Conservation (phyloP, 306 rosid genomes). For the Mucuna pruriens region DNA sequence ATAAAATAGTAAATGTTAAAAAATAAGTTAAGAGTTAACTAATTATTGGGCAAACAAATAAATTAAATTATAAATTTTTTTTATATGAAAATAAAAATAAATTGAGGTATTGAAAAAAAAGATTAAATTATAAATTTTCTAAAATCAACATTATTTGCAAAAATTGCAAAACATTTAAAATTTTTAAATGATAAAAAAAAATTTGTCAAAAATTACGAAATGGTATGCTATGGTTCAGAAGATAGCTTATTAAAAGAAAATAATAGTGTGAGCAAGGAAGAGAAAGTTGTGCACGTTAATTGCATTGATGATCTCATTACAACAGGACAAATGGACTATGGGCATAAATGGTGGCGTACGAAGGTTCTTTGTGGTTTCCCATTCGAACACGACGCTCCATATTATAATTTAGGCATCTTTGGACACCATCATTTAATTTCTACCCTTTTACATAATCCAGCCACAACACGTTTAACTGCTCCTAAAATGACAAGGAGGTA, state of each 20-base stretch:
- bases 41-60: no score
- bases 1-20: no score
- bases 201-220: not conserved
- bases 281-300: no score
- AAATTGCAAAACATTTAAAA: not conserved
- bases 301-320: not conserved
- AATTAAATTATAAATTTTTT: no score
- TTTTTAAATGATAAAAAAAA: not conserved
- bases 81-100: no score
- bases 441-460: not conserved
- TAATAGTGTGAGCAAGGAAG: no score
- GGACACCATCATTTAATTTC: not conserved
- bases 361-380: constrained; percentile 11
- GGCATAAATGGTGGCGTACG: not conserved
- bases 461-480: not conserved
- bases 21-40: no score
- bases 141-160: not conserved
- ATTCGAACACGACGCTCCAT: not conserved
- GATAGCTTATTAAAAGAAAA: not conserved
- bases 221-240: not conserved
- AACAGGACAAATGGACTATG: not conserved
- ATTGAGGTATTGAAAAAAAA: not conserved
- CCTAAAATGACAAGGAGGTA: not conserved
- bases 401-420: not conserved
- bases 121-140: no score